Evolutionary conservation across 1,284 basidiomycete species (phyloP).

Genomic region (Bjerkandera adusta): DNA sequence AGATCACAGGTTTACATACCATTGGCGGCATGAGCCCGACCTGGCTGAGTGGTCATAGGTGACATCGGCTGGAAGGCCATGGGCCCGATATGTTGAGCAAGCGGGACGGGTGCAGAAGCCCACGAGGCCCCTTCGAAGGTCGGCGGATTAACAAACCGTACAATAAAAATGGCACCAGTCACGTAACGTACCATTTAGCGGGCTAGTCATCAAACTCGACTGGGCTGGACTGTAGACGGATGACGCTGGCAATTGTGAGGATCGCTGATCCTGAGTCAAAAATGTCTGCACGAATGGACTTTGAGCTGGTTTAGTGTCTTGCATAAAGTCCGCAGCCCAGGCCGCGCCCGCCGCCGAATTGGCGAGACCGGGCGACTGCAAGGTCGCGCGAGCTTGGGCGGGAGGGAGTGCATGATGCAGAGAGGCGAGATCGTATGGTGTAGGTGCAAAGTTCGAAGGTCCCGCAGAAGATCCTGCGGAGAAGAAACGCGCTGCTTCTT

Average conservation of each 20-base stretch:
- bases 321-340: conserved; percentile 66
- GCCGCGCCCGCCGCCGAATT: conserved; percentile 29
- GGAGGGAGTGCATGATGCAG: conserved; percentile 53
- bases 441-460: conserved; percentile 32
- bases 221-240: not conserved
- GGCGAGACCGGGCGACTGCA: conserved; percentile 30
- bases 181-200: conserved; percentile 4
- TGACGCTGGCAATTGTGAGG: no score
- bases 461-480: conserved; percentile 29
- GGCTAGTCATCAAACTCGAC: not conserved
- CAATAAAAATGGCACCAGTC: no score
- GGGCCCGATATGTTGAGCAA: conserved; percentile 27
- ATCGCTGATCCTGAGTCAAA: conserved; percentile 1
- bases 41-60: no score
- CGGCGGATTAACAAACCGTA: no score
- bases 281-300: not conserved
- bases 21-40: no score
- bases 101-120: conserved; percentile 4
- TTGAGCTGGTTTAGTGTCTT: conserved; percentile 21
- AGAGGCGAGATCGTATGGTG: conserved; percentile 55
- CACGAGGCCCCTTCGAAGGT: conserved; percentile 10
- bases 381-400: conserved; percentile 23
- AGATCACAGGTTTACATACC: not conserved
- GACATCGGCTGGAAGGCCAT: conserved; percentile 38
- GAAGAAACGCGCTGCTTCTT: conserved; percentile 74